These are phyloP conservation scores for Aspergillus nanangensis DNA, from an alignment of 495 filamentous ascomycete genomes.

Conservation along the genomic window DNA sequence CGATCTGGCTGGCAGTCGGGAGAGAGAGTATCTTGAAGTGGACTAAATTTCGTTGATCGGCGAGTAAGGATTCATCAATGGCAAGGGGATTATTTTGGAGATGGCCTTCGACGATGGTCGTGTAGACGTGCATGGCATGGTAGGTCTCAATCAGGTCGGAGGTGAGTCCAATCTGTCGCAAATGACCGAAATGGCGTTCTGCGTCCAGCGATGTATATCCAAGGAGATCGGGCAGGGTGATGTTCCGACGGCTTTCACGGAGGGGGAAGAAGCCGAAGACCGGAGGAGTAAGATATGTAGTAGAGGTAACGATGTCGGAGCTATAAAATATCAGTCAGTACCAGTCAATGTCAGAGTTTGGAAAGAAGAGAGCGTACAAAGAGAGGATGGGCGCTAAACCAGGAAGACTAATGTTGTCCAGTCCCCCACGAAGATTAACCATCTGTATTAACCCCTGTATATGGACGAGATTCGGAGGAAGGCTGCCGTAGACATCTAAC, in stretches of 20 bases:
- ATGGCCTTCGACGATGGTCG: conserved; percentile 19
- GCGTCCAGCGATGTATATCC: conserved; percentile 20
- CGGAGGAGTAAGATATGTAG: conserved; percentile 22
- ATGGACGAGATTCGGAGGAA: conserved; percentile 35
- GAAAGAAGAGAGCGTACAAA: conserved; percentile 38
- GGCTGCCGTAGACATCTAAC: conserved; percentile 37
- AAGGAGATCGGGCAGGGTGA: conserved; percentile 23
- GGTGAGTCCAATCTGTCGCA: conserved; percentile 28
- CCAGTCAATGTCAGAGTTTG: not conserved
- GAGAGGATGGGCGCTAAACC: conserved; percentile 29
- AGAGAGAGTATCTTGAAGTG: conserved; percentile 29
- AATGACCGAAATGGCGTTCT: conserved; percentile 21
- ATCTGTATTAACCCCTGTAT: conserved; percentile 32
- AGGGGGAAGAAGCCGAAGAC: conserved; percentile 33
- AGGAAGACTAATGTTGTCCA: conserved; percentile 25
- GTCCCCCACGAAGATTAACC: conserved; percentile 31
- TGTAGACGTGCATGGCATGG: conserved; percentile 26
- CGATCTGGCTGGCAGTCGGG: conserved; percentile 18
- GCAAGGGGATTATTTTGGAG: not conserved
- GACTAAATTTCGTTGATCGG: conserved; percentile 35
- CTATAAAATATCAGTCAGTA: conserved; percentile 16
- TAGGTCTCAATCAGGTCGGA: conserved; percentile 26
- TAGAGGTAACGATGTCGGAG: conserved; percentile 33
- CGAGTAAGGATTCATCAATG: conserved; percentile 21
- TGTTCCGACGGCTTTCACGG: conserved; percentile 12